Conservation (phyloP, 148 eudicot species). For the Polygonum aviculare region DNA sequence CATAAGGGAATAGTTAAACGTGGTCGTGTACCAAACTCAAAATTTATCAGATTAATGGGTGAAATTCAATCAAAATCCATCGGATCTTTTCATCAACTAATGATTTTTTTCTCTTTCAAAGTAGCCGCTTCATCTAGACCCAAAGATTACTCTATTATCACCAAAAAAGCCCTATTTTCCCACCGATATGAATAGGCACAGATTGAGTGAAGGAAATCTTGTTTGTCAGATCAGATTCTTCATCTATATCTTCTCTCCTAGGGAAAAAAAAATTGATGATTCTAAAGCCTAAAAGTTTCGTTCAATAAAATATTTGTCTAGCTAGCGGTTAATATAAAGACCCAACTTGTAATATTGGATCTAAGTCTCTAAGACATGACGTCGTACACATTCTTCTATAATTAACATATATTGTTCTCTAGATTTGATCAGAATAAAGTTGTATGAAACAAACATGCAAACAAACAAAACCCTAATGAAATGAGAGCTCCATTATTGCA, state of each 20-base stretch:
- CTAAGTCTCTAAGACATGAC: too few relatives aligned
- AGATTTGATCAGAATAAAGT: background rate
- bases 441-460: background rate
- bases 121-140: background rate
- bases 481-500: slow-evolving; percentile 1
- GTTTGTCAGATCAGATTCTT: slow-evolving; percentile 3
- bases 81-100: too few relatives aligned
- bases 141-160: background rate
- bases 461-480: background rate
- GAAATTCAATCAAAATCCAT: too few relatives aligned
- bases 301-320: too few relatives aligned
- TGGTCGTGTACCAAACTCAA: too few relatives aligned
- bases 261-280: background rate
- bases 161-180: background rate
- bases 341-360: background rate
- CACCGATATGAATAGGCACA: background rate
- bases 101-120: background rate
- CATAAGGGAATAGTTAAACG: too few relatives aligned
- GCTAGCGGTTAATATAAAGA: too few relatives aligned
- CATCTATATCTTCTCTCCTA: background rate
- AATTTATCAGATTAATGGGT: too few relatives aligned
- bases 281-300: background rate
- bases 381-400: too few relatives aligned
- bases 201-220: background rate
- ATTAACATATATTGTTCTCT: background rate